A percentile compares a stretch with the other conserved stretches of the same genome.
Conservation (phyloP, 345 rosid species). For the Linum trigynum region DNA sequence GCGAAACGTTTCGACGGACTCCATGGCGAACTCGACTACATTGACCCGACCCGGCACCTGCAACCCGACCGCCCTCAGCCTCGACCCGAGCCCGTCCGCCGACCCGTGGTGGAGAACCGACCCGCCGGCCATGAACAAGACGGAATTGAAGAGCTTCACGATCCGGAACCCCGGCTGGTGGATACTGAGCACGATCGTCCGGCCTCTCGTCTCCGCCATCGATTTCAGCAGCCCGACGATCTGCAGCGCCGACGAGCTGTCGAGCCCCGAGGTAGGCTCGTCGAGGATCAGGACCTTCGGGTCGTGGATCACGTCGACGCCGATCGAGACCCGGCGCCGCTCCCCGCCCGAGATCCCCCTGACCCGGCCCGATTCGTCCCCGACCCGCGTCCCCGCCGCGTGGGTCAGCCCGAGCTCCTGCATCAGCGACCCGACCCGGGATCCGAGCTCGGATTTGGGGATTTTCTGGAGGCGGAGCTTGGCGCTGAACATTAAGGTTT, state of each 20-base stretch:
- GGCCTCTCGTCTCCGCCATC: slow-evolving; percentile 79
- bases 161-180: slow-evolving; percentile 96
- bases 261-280: slow-evolving; percentile 97
- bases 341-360: slow-evolving; percentile 98
- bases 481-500: slow-evolving; percentile 84
- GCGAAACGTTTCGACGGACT: slow-evolving; percentile 54
- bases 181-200: slow-evolving; percentile 64
- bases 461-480: slow-evolving; percentile 54
- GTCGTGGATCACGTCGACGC: slow-evolving; percentile 84
- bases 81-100: slow-evolving; percentile 52
- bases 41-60: slow-evolving; percentile 62
- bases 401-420: slow-evolving; percentile 79
- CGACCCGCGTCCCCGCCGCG: slow-evolving; percentile 58
- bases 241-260: slow-evolving; percentile 77
- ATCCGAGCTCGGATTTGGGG: slow-evolving; percentile 36
- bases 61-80: slow-evolving; percentile 40
- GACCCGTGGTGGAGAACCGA: slow-evolving; percentile 72
- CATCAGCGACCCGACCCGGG: slow-evolving; percentile 56
- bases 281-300: slow-evolving; percentile 87
- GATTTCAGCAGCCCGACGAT: slow-evolving; percentile 74
- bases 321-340: slow-evolving; percentile 88
- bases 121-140: slow-evolving; percentile 72
- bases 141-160: slow-evolving; percentile 66
- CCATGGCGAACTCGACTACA: slow-evolving; percentile 74
- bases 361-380: slow-evolving; percentile 44